Evolutionary conservation across 495 filamentous ascomycete genomes (phyloP).

Genomic region (Endocarpon pusillum): DNA sequence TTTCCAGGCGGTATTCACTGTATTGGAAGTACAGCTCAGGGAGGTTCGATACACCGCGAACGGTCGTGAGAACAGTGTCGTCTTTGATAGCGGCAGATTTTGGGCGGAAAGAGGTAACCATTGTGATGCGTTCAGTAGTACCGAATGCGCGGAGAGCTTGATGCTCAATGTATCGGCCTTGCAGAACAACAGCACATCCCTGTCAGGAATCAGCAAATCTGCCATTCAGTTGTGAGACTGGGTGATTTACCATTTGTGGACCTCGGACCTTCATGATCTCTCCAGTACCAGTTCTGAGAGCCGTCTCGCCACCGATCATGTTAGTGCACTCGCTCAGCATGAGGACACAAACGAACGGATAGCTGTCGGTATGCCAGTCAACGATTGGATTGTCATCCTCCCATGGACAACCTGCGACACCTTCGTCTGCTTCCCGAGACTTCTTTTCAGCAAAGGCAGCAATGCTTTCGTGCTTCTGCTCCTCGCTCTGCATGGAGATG

Average conservation of each 20-base stretch:
- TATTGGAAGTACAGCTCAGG: conserved; percentile 55
- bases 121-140: conserved; percentile 48
- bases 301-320: conserved; percentile 62
- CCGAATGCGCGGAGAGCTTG: conserved; percentile 48
- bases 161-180: conserved; percentile 58
- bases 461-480: conserved; percentile 33
- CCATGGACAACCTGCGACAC: conserved; percentile 32
- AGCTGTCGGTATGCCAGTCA: conserved; percentile 59
- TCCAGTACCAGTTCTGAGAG: conserved; percentile 39
- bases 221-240: background rate
- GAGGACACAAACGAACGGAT: conserved; percentile 60
- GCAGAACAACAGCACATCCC: conserved; percentile 51
- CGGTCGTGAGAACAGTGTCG: conserved; percentile 48
- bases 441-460: conserved; percentile 19
- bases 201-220: conserved; percentile 12
- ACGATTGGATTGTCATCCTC: conserved; percentile 50
- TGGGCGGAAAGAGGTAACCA: conserved; percentile 58
- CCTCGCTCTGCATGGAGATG: conserved; percentile 39
- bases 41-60: conserved; percentile 47
- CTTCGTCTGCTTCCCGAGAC: conserved; percentile 26
- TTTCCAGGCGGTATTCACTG: conserved; percentile 52
- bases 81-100: conserved; percentile 39
- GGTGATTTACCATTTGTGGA: conserved; percentile 38
- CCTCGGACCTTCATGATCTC: conserved; percentile 52
- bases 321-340: conserved; percentile 56